phyloP scores from a whole-genome alignment of 2,329 filamentous ascomycete species.

The Aspergillus carbonarius region DNA sequence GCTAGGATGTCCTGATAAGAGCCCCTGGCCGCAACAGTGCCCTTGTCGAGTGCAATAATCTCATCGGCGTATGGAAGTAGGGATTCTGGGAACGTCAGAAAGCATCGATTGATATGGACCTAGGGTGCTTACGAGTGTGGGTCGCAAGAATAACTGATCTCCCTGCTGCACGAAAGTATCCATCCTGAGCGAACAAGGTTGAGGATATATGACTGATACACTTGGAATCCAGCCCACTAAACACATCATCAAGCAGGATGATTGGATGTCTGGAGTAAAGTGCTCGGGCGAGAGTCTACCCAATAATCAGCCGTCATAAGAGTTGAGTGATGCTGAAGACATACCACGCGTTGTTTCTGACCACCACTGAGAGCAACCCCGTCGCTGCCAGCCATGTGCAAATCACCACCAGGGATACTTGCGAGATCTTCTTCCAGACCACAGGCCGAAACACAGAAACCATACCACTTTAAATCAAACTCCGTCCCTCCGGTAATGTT shows the following conservation, averaged over 20 bases:
- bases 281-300: conserved; percentile 41
- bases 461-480: conserved; percentile 32
- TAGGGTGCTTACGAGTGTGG: neutral
- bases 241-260: conserved; percentile 49
- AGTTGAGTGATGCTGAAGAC: too few species aligned
- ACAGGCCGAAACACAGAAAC: conserved; percentile 26
- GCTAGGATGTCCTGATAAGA: neutral
- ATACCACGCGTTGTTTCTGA: conserved; percentile 45
- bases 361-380: conserved; percentile 48
- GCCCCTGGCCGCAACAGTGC: neutral
- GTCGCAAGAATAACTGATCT: neutral
- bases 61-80: neutral
- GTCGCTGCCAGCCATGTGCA: conserved; percentile 43
- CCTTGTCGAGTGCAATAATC: neutral
- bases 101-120: too few species aligned
- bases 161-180: neutral
- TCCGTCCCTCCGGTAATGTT: conserved; percentile 26
- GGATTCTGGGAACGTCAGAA: neutral
- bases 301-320: too few species aligned
- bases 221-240: conserved; percentile 46
- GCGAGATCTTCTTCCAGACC: conserved; percentile 30
- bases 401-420: conserved; percentile 28
- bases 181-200: conserved; percentile 22
- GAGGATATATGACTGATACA: conserved; percentile 43
- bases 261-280: conserved; percentile 45